A percentile compares a stretch with the other conserved stretches of the same genome.
Conservation (phyloP, 2,329 filamentous ascomycete genomes). For the Sclerotinia nivalis region DNA sequence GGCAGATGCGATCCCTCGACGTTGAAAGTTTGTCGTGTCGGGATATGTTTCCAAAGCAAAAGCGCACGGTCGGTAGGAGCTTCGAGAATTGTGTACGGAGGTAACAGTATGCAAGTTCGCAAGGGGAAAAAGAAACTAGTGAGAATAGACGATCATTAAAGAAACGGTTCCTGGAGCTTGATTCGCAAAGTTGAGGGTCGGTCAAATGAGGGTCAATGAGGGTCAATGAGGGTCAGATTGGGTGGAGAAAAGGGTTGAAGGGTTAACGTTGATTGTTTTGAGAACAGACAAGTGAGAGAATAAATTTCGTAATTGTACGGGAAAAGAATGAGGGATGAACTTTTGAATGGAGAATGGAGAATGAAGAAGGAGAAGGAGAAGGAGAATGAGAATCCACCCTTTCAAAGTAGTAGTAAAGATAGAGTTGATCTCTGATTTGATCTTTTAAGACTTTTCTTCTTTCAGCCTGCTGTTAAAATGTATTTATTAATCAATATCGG, state of each 20-base stretch:
- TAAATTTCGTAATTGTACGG: neutral
- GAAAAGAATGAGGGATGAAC: slow-evolving; percentile 3
- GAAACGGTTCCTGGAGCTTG: slow-evolving; percentile 19
- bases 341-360: neutral
- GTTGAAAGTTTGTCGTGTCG: slow-evolving; percentile 25
- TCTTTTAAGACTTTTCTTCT: neutral
- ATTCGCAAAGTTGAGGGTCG: slow-evolving; percentile 6
- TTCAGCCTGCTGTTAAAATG: slow-evolving; percentile 8
- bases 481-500: neutral
- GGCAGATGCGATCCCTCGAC: slow-evolving; percentile 34
- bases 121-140: slow-evolving; percentile 20
- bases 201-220: neutral
- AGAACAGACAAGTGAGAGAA: slow-evolving; percentile 7
- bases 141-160: slow-evolving; percentile 21
- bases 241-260: slow-evolving; percentile 14
- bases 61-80: slow-evolving; percentile 20
- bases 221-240: neutral
- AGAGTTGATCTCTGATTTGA: neutral
- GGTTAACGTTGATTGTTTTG: neutral
- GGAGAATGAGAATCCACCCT: neutral
- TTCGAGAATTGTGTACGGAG: slow-evolving; percentile 22
- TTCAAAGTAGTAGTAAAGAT: neutral
- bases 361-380: neutral
- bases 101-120: slow-evolving; percentile 15
- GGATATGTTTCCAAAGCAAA: slow-evolving; percentile 12